Percentiles rank a stretch among this genome's conserved stretches.
Evolutionary conservation across 1,284 basidiomycete genomes (phyloP).

Genomic region (Cutaneotrichosporon daszewskae): DNA sequence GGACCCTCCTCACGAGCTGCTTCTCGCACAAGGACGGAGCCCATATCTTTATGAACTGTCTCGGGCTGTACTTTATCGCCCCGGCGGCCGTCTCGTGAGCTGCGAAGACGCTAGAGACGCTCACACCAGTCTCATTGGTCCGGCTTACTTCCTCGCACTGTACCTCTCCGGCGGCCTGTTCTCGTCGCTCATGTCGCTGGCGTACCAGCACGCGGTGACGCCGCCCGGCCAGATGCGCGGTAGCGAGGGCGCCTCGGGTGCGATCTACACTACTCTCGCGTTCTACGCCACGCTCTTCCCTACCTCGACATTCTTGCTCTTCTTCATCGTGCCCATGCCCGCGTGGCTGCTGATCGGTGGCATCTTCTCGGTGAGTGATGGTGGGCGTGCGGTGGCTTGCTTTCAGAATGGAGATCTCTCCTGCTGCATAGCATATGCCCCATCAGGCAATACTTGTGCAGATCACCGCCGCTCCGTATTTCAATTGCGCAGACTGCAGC

Average conservation of each 20-base stretch:
- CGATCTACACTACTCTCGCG: conserved; percentile 49
- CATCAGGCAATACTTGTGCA: no score
- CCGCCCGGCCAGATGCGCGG: not conserved
- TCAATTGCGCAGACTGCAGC: not conserved
- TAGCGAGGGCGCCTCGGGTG: conserved; percentile 56
- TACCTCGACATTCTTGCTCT: conserved; percentile 64
- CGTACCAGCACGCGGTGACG: conserved; percentile 50
- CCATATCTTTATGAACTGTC: conserved; percentile 72
- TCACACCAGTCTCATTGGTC: conserved; percentile 56
- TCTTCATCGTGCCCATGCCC: conserved; percentile 74
- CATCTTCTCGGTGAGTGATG: conserved; percentile 55
- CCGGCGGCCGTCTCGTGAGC: conserved; percentile 57
- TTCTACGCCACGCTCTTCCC: conserved; percentile 71
- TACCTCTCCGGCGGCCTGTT: conserved; percentile 68
- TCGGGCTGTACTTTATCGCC: conserved; percentile 75
- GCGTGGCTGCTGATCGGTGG: conserved; percentile 73
- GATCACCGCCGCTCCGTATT: no score
- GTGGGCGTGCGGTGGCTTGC: no score
- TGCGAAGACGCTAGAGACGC: not conserved
- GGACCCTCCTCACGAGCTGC: conserved; percentile 68
- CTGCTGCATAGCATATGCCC: no score
- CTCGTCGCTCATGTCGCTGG: conserved; percentile 58
- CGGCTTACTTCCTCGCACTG: conserved; percentile 62
- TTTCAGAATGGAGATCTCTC: no score
- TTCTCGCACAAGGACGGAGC: conserved; percentile 64